Evolutionary conservation across 768 basidiomycete species (phyloP), one percentile per base, ranked within the genome.

Genomic region (Psilocybe azurescens): DNA sequence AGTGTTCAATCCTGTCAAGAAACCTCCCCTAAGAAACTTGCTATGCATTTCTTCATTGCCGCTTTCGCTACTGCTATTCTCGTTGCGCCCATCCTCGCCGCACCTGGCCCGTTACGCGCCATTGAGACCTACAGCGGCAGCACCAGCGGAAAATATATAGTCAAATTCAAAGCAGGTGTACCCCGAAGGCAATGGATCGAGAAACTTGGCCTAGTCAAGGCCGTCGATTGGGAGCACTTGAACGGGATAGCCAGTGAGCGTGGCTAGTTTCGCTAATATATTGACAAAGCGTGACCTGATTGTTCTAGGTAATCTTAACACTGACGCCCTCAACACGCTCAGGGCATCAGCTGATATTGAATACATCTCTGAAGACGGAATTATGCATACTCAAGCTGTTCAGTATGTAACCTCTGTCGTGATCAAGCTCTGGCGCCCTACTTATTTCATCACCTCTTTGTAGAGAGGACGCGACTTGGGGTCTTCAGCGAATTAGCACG

Each of bases 201-300:
- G 32, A 32, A 48, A n/a, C 16, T 36, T 10, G 29, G 52, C 13
- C 44, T 65, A 10, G 41, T 39, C n/a, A 39, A 65, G 24, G 57
- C 66, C 7, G 47, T 62, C 38, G 68, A 75, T 9, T 76, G 72
- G 72, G 66, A 68, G 3, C 41, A 70, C 50, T 62, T 77, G 51
- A 74, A 76, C 44, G 74, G 74, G 11, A 73, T 78, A 36, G 72
- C 73, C n/a, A 73, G 75, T 73, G 14, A 44, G 53, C 20, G 36
- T 39, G 6, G 65, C 57, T 33, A 3, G 5, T 7, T 24, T 18
- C 32, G 39, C n/a, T 29, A 11, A 44, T 5, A 3, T 8, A n/a
- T 39, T 47, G 33, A 28, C 5, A 13, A 7, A 30, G 33, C 10
- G 4, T 58, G 30, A 30, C 18, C 18, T 11, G 41, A 24, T 24